These are phyloP conservation scores for Ophiostoma ulmi DNA, from an alignment of 2,329 filamentous ascomycete genomes.

Conservation along the genomic window DNA sequence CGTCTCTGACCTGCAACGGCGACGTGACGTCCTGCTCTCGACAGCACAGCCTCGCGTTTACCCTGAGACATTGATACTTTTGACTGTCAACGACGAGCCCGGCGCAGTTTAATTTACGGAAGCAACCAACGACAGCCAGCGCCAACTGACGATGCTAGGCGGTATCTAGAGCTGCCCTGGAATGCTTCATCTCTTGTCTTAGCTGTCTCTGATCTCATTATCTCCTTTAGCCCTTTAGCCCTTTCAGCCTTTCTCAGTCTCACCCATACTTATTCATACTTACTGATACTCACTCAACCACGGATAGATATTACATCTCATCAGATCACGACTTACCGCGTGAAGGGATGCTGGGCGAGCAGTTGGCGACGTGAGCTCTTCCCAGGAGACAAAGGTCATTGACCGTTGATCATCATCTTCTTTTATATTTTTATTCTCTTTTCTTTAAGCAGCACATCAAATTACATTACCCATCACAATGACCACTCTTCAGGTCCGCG, in stretches of 20 bases:
- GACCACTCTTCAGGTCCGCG: slow-evolving; percentile 34
- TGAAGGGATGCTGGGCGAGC: slow-evolving; percentile 7
- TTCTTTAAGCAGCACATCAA: neutral
- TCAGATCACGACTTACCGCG: neutral
- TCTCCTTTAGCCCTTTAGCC: neutral
- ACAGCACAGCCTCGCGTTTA: neutral
- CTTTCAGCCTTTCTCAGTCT: neutral
- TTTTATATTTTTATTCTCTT: neutral
- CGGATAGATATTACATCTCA: too few species aligned
- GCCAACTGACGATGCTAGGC: neutral
- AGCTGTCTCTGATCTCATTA: neutral
- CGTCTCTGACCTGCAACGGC: neutral
- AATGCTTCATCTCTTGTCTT: neutral
- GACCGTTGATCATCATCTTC: neutral
- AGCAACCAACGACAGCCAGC: neutral
- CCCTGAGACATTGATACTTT: neutral
- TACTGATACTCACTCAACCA: neutral
- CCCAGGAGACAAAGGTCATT: neutral
- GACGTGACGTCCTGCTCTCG: neutral
- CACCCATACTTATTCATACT: neutral
- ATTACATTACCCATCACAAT: slow-evolving; percentile 25
- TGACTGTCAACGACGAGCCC: neutral
- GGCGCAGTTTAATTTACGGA: neutral
- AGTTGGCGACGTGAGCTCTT: slow-evolving; percentile 12
- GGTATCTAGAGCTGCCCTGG: slow-evolving; percentile 2